Percentiles rank a stretch among this genome's conserved stretches.
These are phyloP conservation scores for Leishmania turanica DNA, from an alignment of 208 protist species.

Conservation along the genomic window DNA sequence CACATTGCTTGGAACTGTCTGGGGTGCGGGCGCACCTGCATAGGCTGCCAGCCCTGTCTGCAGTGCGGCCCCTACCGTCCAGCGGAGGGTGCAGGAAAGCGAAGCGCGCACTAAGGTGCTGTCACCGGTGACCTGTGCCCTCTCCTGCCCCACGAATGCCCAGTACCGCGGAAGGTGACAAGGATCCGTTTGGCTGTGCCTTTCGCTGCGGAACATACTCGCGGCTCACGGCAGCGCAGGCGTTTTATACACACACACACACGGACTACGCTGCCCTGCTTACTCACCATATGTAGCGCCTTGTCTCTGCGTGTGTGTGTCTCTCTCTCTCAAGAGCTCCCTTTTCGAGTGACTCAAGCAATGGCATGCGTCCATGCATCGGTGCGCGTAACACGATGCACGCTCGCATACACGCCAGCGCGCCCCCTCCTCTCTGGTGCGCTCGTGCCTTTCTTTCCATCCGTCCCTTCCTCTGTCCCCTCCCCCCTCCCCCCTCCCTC, in stretches of 20 bases:
- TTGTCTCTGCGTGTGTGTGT: too few relatives aligned
- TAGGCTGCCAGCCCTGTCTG: constrained; percentile 46
- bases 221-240: too few relatives aligned
- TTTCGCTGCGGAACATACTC: not conserved
- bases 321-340: not conserved
- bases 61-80: constrained; percentile 26
- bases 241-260: too few relatives aligned
- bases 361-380: not conserved
- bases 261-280: not conserved
- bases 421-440: not conserved
- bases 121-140: not conserved
- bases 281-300: not conserved
- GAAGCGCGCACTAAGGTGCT: not conserved
- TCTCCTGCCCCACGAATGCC: not conserved
- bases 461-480: not conserved
- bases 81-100: not conserved
- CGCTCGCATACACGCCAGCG: not conserved
- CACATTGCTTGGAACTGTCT: constrained; percentile 67
- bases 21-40: constrained; percentile 46
- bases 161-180: not conserved
- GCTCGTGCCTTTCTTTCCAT: not conserved
- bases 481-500: too few relatives aligned
- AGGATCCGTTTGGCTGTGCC: not conserved
- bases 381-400: not conserved
- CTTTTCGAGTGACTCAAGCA: not conserved